A percentile compares a stretch with the other conserved stretches of the same genome.
Evolutionary conservation across 75 land plant genomes (phyloP).

Genomic region (Picea sitchensis): DNA sequence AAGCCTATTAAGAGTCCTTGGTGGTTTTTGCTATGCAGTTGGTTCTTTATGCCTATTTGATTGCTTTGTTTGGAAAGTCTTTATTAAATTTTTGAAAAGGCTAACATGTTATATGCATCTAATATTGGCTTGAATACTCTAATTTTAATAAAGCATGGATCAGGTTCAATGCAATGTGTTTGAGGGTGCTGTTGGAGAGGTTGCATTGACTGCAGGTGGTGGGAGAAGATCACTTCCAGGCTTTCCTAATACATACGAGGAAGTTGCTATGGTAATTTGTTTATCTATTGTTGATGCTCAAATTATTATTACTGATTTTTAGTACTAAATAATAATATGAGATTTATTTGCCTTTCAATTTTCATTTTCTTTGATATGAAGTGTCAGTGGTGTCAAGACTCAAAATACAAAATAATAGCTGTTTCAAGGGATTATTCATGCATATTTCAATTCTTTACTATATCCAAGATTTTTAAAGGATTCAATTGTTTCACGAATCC

Average conservation of each 20-base stretch:
- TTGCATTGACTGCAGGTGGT: slow-evolving; percentile 92
- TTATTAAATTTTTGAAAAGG: not conserved
- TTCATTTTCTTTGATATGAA: not conserved
- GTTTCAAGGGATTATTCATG: not conserved
- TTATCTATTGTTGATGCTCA: not conserved
- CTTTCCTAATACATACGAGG: slow-evolving; percentile 51
- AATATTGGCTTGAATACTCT: not conserved
- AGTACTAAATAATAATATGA: not conserved
- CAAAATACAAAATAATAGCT: not conserved
- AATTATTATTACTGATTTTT: not conserved
- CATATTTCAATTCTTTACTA: not conserved
- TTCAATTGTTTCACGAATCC: too few relatives aligned
- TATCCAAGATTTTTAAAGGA: not conserved
- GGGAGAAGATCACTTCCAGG: slow-evolving; percentile 78
- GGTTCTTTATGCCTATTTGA: not conserved
- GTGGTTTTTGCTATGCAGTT: not conserved
- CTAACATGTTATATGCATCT: not conserved
- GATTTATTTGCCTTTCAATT: not conserved
- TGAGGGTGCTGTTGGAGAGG: slow-evolving; percentile 81
- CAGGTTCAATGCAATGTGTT: slow-evolving; percentile 98
- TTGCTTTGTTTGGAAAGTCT: not conserved
- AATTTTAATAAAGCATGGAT: not conserved
- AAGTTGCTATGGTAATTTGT: slow-evolving; percentile 65
- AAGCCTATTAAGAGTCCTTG: not conserved
- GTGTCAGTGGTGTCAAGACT: not conserved